Conservation (phyloP, 2,329 filamentous ascomycete species). For the Diaporthe australafricana region DNA sequence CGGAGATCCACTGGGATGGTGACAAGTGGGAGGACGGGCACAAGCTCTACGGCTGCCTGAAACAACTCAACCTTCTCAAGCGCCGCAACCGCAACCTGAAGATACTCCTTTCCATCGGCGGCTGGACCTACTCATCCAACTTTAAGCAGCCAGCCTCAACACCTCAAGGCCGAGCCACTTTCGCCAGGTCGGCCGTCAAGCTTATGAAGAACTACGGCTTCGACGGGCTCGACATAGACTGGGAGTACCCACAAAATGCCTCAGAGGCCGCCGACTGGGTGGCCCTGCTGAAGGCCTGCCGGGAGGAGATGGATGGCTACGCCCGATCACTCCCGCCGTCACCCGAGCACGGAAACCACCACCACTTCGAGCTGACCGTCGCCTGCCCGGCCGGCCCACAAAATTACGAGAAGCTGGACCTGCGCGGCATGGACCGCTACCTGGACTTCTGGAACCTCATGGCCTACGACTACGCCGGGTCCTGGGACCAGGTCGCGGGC, state of each 20-base stretch:
- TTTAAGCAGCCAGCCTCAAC: slow-evolving; percentile 82
- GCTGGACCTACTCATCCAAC: slow-evolving; percentile 92
- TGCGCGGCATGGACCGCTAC: slow-evolving; percentile 72
- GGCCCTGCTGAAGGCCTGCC: slow-evolving; percentile 66
- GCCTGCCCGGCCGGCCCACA: slow-evolving; percentile 72
- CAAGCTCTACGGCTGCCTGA: slow-evolving; percentile 89
- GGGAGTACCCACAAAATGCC: slow-evolving; percentile 72
- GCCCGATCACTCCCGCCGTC: slow-evolving; percentile 52
- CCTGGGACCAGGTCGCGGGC: slow-evolving; percentile 78
- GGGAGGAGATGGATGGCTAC: slow-evolving; percentile 70
- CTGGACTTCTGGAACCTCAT: slow-evolving; percentile 86
- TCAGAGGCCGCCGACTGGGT: slow-evolving; percentile 69
- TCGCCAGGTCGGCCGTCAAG: slow-evolving; percentile 79
- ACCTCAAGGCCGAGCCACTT: slow-evolving; percentile 73
- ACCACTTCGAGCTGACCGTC: slow-evolving; percentile 74
- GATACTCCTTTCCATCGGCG: slow-evolving; percentile 86
- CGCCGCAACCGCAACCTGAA: slow-evolving; percentile 85
- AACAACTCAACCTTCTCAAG: slow-evolving; percentile 90
- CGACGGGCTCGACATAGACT: slow-evolving; percentile 76
- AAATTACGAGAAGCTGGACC: slow-evolving; percentile 72
- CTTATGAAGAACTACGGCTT: slow-evolving; percentile 86
- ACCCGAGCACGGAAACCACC: slow-evolving; percentile 40
- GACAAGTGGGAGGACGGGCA: slow-evolving; percentile 81
- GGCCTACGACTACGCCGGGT: slow-evolving; percentile 90
- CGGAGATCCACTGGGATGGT: slow-evolving; percentile 79